Evolutionary conservation across 192 early-diverging fungal species (phyloP).

Genomic region (Mortierella hygrophila): DNA sequence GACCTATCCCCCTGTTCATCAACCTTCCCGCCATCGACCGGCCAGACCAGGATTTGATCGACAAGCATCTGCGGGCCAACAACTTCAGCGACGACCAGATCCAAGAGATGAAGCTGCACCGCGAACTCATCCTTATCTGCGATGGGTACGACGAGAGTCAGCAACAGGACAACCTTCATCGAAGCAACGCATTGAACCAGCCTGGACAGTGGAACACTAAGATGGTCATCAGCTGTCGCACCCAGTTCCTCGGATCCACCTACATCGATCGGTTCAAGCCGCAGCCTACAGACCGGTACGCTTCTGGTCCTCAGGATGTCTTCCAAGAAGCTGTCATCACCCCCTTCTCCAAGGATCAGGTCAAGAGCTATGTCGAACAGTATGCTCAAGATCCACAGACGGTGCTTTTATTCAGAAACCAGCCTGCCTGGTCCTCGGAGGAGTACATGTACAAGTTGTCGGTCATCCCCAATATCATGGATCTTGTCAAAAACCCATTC

Average conservation of each 20-base stretch:
- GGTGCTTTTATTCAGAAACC: no score
- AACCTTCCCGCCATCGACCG: not conserved
- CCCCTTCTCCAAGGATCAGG: not conserved
- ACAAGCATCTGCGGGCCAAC: not conserved
- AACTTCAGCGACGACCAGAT: not conserved
- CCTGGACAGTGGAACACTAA: not conserved
- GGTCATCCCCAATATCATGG: not conserved
- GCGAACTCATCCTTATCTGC: not conserved
- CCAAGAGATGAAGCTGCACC: not conserved
- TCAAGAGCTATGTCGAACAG: not conserved
- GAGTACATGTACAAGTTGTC: not conserved
- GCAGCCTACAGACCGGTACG: not conserved
- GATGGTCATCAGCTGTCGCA: conserved; percentile 1
- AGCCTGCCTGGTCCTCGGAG: not conserved
- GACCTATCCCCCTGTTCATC: not conserved
- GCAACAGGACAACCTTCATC: not conserved
- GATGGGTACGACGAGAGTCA: conserved; percentile 6
- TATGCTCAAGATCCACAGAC: not conserved
- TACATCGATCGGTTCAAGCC: not conserved
- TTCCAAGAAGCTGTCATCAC: not conserved
- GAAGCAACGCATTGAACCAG: no score
- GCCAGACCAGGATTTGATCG: not conserved
- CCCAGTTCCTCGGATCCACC: not conserved
- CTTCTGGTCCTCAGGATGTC: not conserved
- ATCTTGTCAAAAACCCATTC: not conserved